Conservation (phyloP, 768 basidiomycete genomes). For the Leccinellum luteum region DNA sequence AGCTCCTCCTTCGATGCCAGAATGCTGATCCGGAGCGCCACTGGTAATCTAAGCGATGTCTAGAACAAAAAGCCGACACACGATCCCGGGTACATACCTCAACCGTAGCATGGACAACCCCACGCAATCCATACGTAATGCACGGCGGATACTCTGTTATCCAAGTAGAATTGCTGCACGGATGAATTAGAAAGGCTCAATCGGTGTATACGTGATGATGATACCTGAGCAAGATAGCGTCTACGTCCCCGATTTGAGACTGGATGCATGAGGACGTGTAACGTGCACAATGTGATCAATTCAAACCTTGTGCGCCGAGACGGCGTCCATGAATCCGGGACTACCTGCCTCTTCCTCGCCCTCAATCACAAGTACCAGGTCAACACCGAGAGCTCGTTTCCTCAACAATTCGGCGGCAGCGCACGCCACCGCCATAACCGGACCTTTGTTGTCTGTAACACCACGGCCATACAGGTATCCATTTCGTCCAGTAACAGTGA, state of each 20-base stretch:
- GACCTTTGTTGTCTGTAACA: conserved; percentile 94
- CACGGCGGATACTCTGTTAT: conserved; percentile 90
- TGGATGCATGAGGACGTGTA: conserved; percentile 28
- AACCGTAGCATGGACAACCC: conserved; percentile 86
- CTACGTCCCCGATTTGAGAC: conserved; percentile 81
- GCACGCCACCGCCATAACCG: conserved; percentile 86
- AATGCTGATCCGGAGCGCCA: conserved; percentile 79
- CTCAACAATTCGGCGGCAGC: conserved; percentile 82
- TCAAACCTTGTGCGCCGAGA: conserved; percentile 68
- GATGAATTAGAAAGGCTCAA: background rate
- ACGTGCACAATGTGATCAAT: background rate
- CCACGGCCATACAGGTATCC: conserved; percentile 91
- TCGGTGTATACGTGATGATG: conserved; percentile 1
- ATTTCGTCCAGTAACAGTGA: conserved; percentile 75
- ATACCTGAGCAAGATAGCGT: conserved; percentile 86
- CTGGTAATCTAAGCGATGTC: conserved; percentile 55
- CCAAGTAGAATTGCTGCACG: conserved; percentile 90
- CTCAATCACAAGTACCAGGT: conserved; percentile 89
- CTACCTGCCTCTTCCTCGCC: conserved; percentile 98
- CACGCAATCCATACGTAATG: conserved; percentile 92
- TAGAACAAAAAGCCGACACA: background rate
- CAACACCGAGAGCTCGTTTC: conserved; percentile 71
- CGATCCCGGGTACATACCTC: conserved; percentile 44
- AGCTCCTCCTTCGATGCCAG: conserved; percentile 91
- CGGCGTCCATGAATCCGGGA: conserved; percentile 76